These are phyloP conservation scores for Fraxinus dipetala DNA, from an alignment of 305 asterid genomes.

Conservation along the genomic window DNA sequence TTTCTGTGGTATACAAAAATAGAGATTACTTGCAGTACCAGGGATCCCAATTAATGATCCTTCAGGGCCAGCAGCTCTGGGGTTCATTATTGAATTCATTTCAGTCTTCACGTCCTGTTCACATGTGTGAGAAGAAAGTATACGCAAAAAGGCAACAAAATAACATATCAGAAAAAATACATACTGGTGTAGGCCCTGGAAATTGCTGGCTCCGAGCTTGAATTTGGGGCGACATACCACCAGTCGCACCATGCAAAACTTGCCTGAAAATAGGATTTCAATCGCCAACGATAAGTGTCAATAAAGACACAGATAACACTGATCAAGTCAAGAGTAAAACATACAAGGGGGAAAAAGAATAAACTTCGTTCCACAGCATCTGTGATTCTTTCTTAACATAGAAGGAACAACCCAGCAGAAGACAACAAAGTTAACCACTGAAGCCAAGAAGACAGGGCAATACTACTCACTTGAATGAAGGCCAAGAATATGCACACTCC, in stretches of 20 bases:
- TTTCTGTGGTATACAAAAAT: background rate
- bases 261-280: slow-evolving; percentile 50
- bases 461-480: background rate
- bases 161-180: slow-evolving; percentile 29
- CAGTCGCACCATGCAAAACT: slow-evolving; percentile 73
- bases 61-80: slow-evolving; percentile 75
- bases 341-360: no score
- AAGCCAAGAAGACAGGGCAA: background rate
- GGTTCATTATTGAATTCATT: slow-evolving; percentile 77
- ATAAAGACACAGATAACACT: slow-evolving; percentile 1
- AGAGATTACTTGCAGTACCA: slow-evolving; percentile 43
- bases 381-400: background rate
- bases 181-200: slow-evolving; percentile 82
- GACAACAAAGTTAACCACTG: background rate
- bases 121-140: background rate
- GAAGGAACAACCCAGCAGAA: background rate
- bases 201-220: slow-evolving; percentile 89
- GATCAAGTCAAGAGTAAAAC: background rate
- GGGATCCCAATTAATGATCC: slow-evolving; percentile 90
- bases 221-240: slow-evolving; percentile 89
- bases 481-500: background rate
- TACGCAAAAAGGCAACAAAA: background rate
- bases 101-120: slow-evolving; percentile 83
- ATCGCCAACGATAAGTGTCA: slow-evolving; percentile 15
- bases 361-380: background rate